Evolutionary conservation across 352 stramenopile species (phyloP).

Genomic region (Phytopythium delawarense): DNA sequence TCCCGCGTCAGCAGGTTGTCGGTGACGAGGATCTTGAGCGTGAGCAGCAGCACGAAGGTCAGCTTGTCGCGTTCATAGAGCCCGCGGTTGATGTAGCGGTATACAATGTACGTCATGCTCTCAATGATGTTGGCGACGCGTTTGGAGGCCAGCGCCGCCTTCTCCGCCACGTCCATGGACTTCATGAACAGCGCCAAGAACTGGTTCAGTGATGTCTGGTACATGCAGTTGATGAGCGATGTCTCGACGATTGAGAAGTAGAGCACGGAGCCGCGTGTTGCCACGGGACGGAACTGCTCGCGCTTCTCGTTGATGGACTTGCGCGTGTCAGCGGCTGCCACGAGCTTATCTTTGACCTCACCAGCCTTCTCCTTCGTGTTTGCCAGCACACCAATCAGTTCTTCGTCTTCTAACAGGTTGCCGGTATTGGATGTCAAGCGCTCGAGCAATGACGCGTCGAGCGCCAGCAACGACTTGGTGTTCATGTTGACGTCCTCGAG

Average conservation of each 20-base stretch:
- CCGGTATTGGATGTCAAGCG: conserved; percentile 96
- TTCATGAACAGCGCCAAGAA: conserved; percentile 98
- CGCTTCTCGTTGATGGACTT: conserved; percentile 98
- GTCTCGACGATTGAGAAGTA: conserved; percentile 99
- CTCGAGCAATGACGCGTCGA: conserved; percentile 96
- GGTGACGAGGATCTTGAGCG: conserved; percentile 98
- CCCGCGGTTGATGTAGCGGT: conserved; percentile 98
- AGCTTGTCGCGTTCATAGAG: conserved; percentile 98
- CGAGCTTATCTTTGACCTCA: conserved; percentile 97
- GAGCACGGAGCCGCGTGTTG: conserved; percentile 95
- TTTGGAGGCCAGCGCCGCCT: conserved; percentile 96
- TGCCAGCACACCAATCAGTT: conserved; percentile 97
- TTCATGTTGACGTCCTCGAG: conserved; percentile 98
- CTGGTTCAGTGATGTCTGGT: conserved; percentile 98
- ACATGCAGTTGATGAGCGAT: conserved; percentile 98
- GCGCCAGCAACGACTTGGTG: conserved; percentile 94
- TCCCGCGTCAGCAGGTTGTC: conserved; percentile 89
- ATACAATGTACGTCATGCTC: conserved; percentile 98
- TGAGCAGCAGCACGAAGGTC: conserved; percentile 96
- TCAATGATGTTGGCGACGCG: conserved; percentile 99
- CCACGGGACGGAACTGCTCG: conserved; percentile 97
- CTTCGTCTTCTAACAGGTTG: conserved; percentile 98
- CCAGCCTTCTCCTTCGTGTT: conserved; percentile 98
- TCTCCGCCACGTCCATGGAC: conserved; percentile 97
- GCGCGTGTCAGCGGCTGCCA: conserved; percentile 95